Evolutionary conservation across 1,284 basidiomycete species (phyloP).

Genomic region (Ustilago trichophora): DNA sequence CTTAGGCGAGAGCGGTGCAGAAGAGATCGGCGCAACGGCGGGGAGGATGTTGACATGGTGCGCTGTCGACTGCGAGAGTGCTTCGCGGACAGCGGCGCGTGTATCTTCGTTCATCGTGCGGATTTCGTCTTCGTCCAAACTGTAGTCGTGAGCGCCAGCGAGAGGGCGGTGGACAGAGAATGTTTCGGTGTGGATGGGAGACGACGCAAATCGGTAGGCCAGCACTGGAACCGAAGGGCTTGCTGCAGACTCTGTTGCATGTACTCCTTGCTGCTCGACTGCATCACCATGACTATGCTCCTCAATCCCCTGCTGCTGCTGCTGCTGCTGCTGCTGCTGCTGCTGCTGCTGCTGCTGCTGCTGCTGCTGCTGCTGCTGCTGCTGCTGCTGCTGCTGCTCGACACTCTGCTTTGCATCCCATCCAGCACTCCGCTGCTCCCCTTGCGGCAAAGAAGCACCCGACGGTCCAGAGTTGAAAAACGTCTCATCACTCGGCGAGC

Average conservation of each 20-base stretch:
- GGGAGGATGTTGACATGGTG: conserved; percentile 17
- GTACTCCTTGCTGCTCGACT: too few species aligned
- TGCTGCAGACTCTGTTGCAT: neutral
- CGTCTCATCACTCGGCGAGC: conserved; percentile 25
- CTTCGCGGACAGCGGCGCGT: conserved; percentile 36
- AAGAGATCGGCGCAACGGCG: neutral
- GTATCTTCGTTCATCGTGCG: conserved; percentile 43
- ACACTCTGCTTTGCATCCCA: too few species aligned
- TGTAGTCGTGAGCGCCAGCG: conserved; percentile 23
- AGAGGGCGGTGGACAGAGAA: conserved; percentile 2
- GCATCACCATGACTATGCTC: too few species aligned
- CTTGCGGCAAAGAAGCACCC: neutral
- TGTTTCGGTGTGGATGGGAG: conserved; percentile 7
- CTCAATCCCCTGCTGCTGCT: too few species aligned
- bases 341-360: neutral
- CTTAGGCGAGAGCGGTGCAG: conserved; percentile 15
- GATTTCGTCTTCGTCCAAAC: conserved; percentile 35
- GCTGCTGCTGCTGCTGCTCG: too few species aligned
- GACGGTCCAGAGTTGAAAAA: conserved; percentile 15
- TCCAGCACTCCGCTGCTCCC: neutral
- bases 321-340: too few species aligned
- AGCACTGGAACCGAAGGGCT: conserved; percentile 3
- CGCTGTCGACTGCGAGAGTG: conserved; percentile 31
- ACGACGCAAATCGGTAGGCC: conserved; percentile 17
- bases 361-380: too few species aligned